Evolutionary conservation across 306 rosid species (phyloP), one percentile per base, ranked within the genome.

Genomic region (Sesbania bispinosa): DNA sequence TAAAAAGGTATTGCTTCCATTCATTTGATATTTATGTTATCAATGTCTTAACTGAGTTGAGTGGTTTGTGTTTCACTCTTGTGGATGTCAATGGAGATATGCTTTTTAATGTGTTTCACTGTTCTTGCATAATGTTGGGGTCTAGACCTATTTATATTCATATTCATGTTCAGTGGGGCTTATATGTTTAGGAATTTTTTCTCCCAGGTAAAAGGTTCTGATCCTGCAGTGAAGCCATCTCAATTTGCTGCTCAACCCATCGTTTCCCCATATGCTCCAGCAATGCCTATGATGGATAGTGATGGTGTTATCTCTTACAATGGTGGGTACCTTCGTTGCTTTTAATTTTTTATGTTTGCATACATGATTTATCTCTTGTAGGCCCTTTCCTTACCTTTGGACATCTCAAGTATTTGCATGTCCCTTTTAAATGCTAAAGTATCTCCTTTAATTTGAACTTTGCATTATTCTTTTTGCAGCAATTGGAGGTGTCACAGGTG

Each of bases 141-240:
- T 26, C 4, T 26, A 26, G 29, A 26, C 29, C 4, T 26, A 4
- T 26, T 26, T 26, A 26, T 26, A 26, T 26, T 26, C 4, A 1
- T 26, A 26, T 26, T 26, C 4, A 26, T 26, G 29, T 26, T 26
- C 29, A 26, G 2, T 26, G 29, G 29, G 29, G 29, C 29, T 26
- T 26, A 26, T 2, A 26, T 26, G 29, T 26, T 26, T 26, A 26
- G 29, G 29, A 33, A 33, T 58, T 57, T 10, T 73, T 62, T 59
- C 29, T 69, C n/a, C n/a, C n/a, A 89, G 92, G 96, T 86, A 81
- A 82, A 83, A 86, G 82, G 74, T 13, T 51, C 55, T 19, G 86
- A 86, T 62, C 57, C 81, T 79, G 76, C 89, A 48, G 76, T 76
- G 15, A 82, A 67, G 67, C 50, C 85, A 9, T 77, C 92, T 70